Evolutionary conservation across 1,284 basidiomycete species (phyloP), one percentile per base, ranked within the genome.

Genomic region (Erythrobasidium hasegawianum): DNA sequence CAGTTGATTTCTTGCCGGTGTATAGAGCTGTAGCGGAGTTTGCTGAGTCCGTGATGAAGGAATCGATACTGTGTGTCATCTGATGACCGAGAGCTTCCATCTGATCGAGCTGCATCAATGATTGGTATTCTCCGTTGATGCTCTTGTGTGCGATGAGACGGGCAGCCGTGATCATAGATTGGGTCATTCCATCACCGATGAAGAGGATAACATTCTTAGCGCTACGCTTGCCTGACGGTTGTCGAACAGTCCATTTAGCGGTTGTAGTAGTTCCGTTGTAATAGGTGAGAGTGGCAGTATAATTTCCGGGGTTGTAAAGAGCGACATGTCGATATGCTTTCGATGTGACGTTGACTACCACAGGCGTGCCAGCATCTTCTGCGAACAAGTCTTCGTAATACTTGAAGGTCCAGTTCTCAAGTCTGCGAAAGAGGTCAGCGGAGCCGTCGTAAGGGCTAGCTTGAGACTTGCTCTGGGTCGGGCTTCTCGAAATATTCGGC

Each of bases 21-120:
- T 77, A 77, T 9, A 80, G 74, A 1, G 79, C 76, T 1, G 79
- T 78, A 2, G 79, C 79, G n/a, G 76, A 77, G 74, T 80, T 80
- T 72, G 79, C 79, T 38, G 78, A 79, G 69, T 80, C 78, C 68
- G 78, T 72, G 49, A 73, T 71, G 59, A 58, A 72, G 33, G 58
- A 16, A 29, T 52, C 73, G 40, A 75, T 70, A 4, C 67, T 70
- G 69, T 75, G 74, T 5, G 75, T 75, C 71, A 72, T 73, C 55
- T 76, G 75, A 49, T 69, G 59, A 16, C 74, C 74, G 43, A 73
- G 67, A 29, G 62, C 39, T 26, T 69, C 66, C 64, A 72, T 69
- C 55, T 76, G 71, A 68, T 79, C 78, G 22, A 79, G 20, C 68
- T 72, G 72, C 61, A 79, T 67, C 57, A 67, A 69, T 57, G 71